A percentile compares a stretch with the other conserved stretches of the same genome.
Evolutionary conservation across 1,284 basidiomycete species (phyloP).

Genomic region (Takashimella koratensis): DNA sequence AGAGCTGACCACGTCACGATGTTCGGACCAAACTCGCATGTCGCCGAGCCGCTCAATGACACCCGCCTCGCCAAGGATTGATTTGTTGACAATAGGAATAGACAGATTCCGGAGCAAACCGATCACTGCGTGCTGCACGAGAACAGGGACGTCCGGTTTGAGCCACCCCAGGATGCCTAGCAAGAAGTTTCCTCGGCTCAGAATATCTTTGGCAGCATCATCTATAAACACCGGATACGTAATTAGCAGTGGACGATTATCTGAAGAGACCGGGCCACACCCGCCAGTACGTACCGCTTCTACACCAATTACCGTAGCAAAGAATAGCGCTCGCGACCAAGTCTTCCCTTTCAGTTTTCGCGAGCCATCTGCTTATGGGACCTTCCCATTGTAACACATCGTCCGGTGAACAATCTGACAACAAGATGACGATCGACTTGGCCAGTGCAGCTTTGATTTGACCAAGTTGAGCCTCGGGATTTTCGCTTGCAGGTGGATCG

Average conservation of each 20-base stretch:
- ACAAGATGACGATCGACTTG: conserved; percentile 76
- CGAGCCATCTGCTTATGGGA: conserved; percentile 58
- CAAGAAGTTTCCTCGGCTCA: conserved; percentile 8
- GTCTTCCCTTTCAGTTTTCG: conserved; percentile 41
- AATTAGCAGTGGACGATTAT: no score
- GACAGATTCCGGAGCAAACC: conserved; percentile 80
- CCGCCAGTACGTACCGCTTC: conserved; percentile 61
- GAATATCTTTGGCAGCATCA: conserved; percentile 2
- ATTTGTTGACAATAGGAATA: conserved; percentile 62
- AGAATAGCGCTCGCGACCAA: conserved; percentile 51
- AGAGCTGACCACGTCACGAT: conserved; percentile 71
- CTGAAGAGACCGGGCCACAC: no score
- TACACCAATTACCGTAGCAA: conserved; percentile 51
- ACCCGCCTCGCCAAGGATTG: conserved; percentile 59
- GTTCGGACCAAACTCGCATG: conserved; percentile 69
- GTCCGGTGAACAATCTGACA: conserved; percentile 71
- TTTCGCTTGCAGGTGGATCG: no score
- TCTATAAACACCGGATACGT: no score
- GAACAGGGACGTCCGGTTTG: conserved; percentile 58
- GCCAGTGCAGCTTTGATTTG: conserved; percentile 78
- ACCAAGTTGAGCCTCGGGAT: conserved; percentile 57
- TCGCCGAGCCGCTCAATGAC: conserved; percentile 61
- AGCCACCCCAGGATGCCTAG: conserved; percentile 53
- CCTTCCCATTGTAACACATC: conserved; percentile 65
- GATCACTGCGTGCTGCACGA: conserved; percentile 77